Conservation (phyloP, 257 asterid species). For the Euphrasia confusa region DNA sequence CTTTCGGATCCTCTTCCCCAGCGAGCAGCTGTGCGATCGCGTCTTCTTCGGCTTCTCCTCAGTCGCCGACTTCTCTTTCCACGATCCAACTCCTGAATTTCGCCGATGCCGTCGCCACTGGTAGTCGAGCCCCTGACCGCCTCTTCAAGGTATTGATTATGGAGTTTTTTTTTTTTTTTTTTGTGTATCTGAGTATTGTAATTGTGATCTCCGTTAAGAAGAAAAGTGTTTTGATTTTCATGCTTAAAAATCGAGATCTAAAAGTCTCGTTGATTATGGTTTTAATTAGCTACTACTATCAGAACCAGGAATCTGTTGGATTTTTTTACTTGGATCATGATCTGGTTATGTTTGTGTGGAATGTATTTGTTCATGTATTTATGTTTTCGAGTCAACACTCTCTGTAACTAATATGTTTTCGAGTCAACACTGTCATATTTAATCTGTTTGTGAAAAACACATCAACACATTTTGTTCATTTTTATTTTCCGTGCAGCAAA, state of each 20-base stretch:
- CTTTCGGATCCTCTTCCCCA: too few relatives aligned
- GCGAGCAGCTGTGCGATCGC: too few relatives aligned
- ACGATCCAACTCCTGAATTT: too few relatives aligned
- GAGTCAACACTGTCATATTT: neutral
- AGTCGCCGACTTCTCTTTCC: too few relatives aligned
- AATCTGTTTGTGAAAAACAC: neutral
- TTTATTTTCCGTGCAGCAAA: constrained; percentile 53
- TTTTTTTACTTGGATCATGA: constrained; percentile 1
- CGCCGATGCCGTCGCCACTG: too few relatives aligned
- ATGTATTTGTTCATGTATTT: neutral
- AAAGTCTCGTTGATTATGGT: neutral
- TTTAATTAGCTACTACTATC: neutral
- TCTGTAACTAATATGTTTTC: constrained; percentile 17
- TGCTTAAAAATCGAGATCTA: neutral
- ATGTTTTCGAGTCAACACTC: constrained; percentile 8
- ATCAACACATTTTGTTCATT: constrained; percentile 4
- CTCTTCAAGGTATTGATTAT: too few relatives aligned
- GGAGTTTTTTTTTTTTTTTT: too few relatives aligned
- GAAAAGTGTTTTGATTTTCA: neutral
- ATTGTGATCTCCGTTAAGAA: neutral
- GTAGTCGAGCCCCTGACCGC: too few relatives aligned
- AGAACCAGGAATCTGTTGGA: neutral
- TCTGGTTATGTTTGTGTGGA: neutral
- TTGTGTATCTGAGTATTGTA: too few relatives aligned
- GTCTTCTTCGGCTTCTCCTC: too few relatives aligned